A percentile compares a stretch with the other conserved stretches of the same genome.
These are phyloP conservation scores for Globisporangium camurandrum DNA, from an alignment of 352 stramenopile genomes.

Conservation along the genomic window DNA sequence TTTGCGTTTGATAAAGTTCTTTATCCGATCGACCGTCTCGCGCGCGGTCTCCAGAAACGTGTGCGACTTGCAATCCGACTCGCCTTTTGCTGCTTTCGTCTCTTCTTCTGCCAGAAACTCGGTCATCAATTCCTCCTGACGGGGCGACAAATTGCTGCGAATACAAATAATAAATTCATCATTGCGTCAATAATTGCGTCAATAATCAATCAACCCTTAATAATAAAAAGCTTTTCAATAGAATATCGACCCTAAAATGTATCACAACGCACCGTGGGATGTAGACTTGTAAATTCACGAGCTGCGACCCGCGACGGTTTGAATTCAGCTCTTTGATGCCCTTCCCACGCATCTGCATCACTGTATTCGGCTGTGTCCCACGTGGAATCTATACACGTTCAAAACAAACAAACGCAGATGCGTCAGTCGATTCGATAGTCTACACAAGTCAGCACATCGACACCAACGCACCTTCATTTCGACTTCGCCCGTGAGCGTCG, in stretches of 20 bases:
- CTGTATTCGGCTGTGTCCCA: conserved; percentile 92
- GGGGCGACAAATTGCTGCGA: conserved; percentile 77
- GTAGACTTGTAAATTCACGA: conserved; percentile 95
- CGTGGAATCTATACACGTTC: conserved; percentile 60
- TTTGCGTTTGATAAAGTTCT: conserved; percentile 82
- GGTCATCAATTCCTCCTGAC: conserved; percentile 94
- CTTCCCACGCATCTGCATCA: conserved; percentile 95
- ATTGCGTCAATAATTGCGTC: conserved; percentile 1
- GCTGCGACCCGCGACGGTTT: conserved; percentile 91
- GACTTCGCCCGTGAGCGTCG: conserved; percentile 95
- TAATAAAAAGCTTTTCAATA: neutral
- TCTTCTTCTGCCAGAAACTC: conserved; percentile 92
- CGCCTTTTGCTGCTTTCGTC: conserved; percentile 51
- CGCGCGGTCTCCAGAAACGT: conserved; percentile 75
- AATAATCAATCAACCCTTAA: too few species aligned
- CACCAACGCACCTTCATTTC: conserved; percentile 89
- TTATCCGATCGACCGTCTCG: conserved; percentile 85
- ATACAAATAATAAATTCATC: conserved; percentile 5
- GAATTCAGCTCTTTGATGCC: conserved; percentile 94
- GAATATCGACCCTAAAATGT: neutral
- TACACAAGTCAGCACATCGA: neutral
- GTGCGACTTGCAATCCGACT: conserved; percentile 75
- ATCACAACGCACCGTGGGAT: conserved; percentile 86
- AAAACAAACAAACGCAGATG: neutral
- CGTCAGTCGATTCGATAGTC: neutral